Base-by-base conservation (phyloP, 2,329 filamentous ascomycete genomes). In the Phaeosphaeriaceae sp. region DNA sequence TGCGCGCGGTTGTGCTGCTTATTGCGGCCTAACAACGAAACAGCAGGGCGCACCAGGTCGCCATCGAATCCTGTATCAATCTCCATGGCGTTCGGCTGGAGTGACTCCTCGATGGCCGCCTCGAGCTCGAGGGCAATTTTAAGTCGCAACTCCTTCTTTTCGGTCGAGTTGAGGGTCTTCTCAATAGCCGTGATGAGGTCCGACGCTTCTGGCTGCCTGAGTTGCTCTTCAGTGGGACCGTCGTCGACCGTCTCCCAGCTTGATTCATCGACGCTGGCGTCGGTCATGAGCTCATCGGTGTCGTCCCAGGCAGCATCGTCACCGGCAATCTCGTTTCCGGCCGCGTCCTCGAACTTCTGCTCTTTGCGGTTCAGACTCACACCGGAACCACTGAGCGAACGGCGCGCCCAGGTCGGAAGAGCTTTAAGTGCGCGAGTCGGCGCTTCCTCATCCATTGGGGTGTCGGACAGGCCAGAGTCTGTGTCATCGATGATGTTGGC, bases 291-390 rank as follows among this genome's bases (percentile, higher is more conserved):
- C 4, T 54, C 48, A 22, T 24, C 33, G 20, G 47, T 25, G 11
- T 51, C 52, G 7, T 44, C 36, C 48, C 31, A 51, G 25, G 45
- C 25, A 15, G n/a, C 20, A 22, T 51, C 51, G 7, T 40, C 46
- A 10, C 20, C 11, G 5, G 10, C 45, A 25, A 25, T n/a, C 48
- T 45, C 48, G 42, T 48, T 11, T 19, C 51, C 31, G 15, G n/a
- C 36, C n/a, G 24, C n/a, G 13, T 33, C 41, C 27, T 58, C 56
- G 36, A 41, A 46, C 7, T 51, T 40, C 10, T 42, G 47, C 10
- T 49, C 17, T 3, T 50, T n/a, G 47, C 20, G 25, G 7, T n/a
- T 36, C 5, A 25, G 25, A 36, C 25, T 25, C 24, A 49, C 9
- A n/a, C 47, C 47, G 15, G 24, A 7, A 21, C 17, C 25, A 15